Conservation (phyloP, 176 grass and related monocot species). For the Raddia guianensis region DNA sequence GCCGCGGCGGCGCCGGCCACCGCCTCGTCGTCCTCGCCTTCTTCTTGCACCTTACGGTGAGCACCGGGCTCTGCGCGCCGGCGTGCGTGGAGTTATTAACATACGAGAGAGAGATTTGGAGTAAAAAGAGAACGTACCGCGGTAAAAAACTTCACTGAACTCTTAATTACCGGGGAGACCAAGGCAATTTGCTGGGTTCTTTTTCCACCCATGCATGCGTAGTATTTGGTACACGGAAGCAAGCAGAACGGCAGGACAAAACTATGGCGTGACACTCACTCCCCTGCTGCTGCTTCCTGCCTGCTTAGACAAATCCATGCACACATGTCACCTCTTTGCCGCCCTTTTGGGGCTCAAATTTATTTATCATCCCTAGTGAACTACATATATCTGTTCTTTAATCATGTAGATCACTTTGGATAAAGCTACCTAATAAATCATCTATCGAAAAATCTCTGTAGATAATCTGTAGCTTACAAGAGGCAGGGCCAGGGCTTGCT, state of each 20-base stretch:
- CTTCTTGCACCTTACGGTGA: slow-evolving; percentile 49
- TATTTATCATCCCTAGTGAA: not conserved
- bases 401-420: not conserved
- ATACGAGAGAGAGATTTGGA: not conserved
- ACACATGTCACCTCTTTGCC: not conserved
- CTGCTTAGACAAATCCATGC: not conserved
- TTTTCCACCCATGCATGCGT: not conserved
- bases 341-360: not conserved
- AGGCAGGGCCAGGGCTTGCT: not conserved
- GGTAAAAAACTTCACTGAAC: not conserved
- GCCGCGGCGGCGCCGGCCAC: not conserved
- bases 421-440: not conserved
- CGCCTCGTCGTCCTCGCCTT: not conserved
- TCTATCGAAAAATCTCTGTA: not conserved
- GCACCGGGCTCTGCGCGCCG: not conserved
- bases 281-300: not conserved
- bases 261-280: too few relatives aligned
- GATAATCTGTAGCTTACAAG: not conserved
- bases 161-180: not conserved
- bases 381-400: not conserved
- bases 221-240: not conserved
- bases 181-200: not conserved
- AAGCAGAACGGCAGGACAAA: not conserved
- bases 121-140: not conserved
- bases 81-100: not conserved